Evolutionary conservation across 305 asterid species (phyloP).

Genomic region (Stenogyne calaminthoides): DNA sequence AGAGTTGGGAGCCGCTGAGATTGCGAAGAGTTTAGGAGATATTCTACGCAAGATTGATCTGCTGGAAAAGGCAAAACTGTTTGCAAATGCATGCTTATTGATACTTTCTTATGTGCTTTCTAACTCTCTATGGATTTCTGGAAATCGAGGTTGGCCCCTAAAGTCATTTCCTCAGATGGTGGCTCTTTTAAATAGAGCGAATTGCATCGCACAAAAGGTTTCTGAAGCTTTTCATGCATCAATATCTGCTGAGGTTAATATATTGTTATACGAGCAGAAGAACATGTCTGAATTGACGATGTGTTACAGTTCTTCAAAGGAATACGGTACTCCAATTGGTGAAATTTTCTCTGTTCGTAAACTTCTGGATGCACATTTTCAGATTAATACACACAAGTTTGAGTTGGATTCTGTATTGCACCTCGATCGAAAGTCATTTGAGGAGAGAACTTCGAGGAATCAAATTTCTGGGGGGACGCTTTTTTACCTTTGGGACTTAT

Average conservation of each 20-base stretch:
- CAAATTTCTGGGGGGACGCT: constrained; percentile 46
- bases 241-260: constrained; percentile 36
- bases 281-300: constrained; percentile 42
- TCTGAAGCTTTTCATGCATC: constrained; percentile 39
- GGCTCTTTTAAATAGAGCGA: constrained; percentile 45
- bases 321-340: too few relatives aligned
- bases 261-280: constrained; percentile 41
- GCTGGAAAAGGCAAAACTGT: constrained; percentile 42
- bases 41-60: constrained; percentile 48
- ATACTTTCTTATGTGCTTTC: too few relatives aligned
- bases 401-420: constrained; percentile 39
- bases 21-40: constrained; percentile 51
- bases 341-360: constrained; percentile 46
- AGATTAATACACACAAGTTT: constrained; percentile 29
- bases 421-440: constrained; percentile 25
- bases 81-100: constrained; percentile 39
- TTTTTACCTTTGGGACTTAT: constrained; percentile 51
- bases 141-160: constrained; percentile 57
- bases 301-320: constrained; percentile 32
- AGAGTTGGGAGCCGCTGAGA: constrained; percentile 59
- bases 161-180: constrained; percentile 45
- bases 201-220: constrained; percentile 38
- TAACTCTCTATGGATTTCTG: too few relatives aligned
- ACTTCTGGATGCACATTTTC: constrained; percentile 54
- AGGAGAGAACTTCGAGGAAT: constrained; percentile 35